phyloP scores from a whole-genome alignment of 2,329 filamentous ascomycete species.

The Talaromyces amestolkiae region DNA sequence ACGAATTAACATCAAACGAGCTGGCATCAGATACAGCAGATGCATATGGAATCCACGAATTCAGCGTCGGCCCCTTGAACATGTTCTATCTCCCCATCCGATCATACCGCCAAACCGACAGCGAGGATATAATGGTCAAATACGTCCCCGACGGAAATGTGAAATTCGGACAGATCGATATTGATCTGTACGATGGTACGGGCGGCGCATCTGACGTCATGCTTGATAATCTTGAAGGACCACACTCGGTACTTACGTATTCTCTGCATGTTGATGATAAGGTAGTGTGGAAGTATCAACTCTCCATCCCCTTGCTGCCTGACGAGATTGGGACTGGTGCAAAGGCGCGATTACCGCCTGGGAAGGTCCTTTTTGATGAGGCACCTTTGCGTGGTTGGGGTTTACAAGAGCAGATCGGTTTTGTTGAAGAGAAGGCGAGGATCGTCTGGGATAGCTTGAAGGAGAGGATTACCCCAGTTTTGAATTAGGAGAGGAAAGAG shows the following conservation, averaged over 20 bases:
- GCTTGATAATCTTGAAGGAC: background rate
- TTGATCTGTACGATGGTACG: constrained; percentile 61
- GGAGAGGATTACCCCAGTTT: constrained; percentile 21
- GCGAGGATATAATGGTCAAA: constrained; percentile 80
- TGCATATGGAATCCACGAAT: constrained; percentile 67
- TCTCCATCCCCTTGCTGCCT: constrained; percentile 35
- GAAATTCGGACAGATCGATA: constrained; percentile 82
- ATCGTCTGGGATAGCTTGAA: constrained; percentile 14
- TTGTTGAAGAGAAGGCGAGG: constrained; percentile 23
- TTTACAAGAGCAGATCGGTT: constrained; percentile 24
- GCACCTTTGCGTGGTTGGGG: constrained; percentile 23
- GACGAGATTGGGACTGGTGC: constrained; percentile 7
- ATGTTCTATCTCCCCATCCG: constrained; percentile 89
- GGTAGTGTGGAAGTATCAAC: constrained; percentile 65
- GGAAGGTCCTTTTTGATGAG: constrained; percentile 33
- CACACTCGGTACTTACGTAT: constrained; percentile 69
- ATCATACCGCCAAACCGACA: constrained; percentile 78
- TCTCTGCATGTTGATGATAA: constrained; percentile 77
- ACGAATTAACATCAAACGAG: constrained; percentile 22
- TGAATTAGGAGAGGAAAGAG: constrained; percentile 22
- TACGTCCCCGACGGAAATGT: constrained; percentile 78
- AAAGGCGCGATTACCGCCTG: constrained; percentile 28
- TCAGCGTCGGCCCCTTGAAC: constrained; percentile 83
- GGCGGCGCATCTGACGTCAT: constrained; percentile 20
- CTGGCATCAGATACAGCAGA: constrained; percentile 20